Base-by-base conservation (phyloP, 371 early-diverging fungal species). In the Lichtheimia hyalospora region DNA sequence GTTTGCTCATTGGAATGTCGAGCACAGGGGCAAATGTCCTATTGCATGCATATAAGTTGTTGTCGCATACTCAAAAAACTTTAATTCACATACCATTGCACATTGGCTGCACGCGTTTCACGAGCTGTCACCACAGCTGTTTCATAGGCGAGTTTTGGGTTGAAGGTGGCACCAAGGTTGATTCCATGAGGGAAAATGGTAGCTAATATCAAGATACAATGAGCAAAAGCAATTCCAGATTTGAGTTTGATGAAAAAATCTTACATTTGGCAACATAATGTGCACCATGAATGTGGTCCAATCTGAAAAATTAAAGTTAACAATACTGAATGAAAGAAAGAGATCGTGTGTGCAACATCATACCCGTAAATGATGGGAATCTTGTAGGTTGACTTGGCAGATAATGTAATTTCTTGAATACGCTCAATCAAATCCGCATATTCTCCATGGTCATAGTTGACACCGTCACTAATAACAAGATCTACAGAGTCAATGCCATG, bases 241-340 rank as follows among this genome's bases (percentile, higher is more conserved):
- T 28, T 28, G 28, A 1, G 7, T 3, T 34, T 34, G 34, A 34
- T 34, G n/a, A n/a, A 27, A 34, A 1, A 34, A 54, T 46, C 63
- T 52, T 67, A 73, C 73, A 69, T 23, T 71, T 74, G 13, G 75
- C 81, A 23, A 89, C 77, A 52, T 83, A 87, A 60, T 86, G 84
- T 4, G 89, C 89, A 14, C 89, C 89, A 54, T 87, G 84, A 10
- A 89, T 84, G 15, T 86, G 81, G 63, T 89, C 87, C 23, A 89
- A 60, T 0, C 86, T 81, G 16, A 25, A 5, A 23, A 5, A 15
- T 40, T 3, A 3, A 13, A 34, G 24, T 49, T 8, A 52, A 18
- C 14, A 55, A 18, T 27, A 23, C 28, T 27, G n/a, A 42, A 24
- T 39, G 12, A 18, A 23, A 42, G 5, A n/a, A 27, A 24, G 24